Evolutionary conservation across 2,329 filamentous ascomycete genomes (phyloP).

Genomic region (Leptographium galeiforme): DNA sequence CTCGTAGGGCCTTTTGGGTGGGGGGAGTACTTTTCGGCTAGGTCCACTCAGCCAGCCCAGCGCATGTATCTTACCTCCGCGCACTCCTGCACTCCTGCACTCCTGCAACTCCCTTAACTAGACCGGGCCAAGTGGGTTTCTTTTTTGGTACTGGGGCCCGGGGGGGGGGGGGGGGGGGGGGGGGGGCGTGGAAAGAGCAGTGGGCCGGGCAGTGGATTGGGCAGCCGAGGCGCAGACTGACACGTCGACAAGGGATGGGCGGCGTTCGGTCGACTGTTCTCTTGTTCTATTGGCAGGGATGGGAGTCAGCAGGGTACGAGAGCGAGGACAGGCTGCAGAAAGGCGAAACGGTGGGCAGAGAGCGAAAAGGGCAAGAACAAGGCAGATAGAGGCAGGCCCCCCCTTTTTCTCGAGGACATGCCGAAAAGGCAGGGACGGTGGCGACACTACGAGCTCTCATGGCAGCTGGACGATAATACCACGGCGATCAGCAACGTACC

Average conservation of each 20-base stretch:
- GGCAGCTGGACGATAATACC: background rate
- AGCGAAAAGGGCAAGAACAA: no score
- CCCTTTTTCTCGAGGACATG: no score
- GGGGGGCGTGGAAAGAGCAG: slow-evolving; percentile 2
- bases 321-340: background rate
- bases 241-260: slow-evolving; percentile 11
- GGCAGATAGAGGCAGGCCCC: no score
- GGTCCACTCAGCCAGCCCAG: slow-evolving; percentile 2
- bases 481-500: background rate
- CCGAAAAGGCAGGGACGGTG: no score
- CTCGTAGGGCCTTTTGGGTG: background rate
- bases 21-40: slow-evolving; percentile 7
- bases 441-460: background rate
- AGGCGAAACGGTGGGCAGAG: no score
- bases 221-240: slow-evolving; percentile 11
- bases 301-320: background rate
- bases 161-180: slow-evolving; percentile 7
- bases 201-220: slow-evolving; percentile 5
- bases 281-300: slow-evolving; percentile 2
- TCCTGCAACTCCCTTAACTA: background rate
- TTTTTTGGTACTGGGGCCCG: background rate
- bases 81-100: background rate
- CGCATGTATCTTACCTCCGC: background rate
- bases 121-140: slow-evolving; percentile 1
- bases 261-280: background rate